Evolutionary conservation across 768 basidiomycete genomes (phyloP).

Genomic region (Dioszegia hungarica): DNA sequence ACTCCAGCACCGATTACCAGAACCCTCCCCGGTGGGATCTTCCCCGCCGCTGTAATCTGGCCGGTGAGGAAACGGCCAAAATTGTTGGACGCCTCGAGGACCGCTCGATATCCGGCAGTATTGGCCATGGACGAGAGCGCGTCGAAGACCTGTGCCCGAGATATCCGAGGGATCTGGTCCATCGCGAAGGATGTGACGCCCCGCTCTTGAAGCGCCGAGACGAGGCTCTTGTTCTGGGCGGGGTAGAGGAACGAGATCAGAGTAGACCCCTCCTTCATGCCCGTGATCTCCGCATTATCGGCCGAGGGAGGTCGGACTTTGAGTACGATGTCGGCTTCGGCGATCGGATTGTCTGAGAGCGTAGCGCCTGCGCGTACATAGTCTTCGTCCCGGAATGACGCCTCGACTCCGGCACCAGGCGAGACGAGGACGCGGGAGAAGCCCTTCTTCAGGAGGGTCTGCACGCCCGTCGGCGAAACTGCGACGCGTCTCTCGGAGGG

Average conservation of each 20-base stretch:
- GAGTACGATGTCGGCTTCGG: conserved; percentile 62
- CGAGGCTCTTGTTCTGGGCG: conserved; percentile 68
- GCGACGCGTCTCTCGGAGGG: conserved; percentile 75
- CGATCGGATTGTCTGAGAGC: conserved; percentile 50
- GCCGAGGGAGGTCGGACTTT: conserved; percentile 75
- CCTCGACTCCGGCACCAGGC: conserved; percentile 62
- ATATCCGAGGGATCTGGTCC: conserved; percentile 89
- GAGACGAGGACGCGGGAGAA: conserved; percentile 70
- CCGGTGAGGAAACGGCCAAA: conserved; percentile 86
- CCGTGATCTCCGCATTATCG: conserved; percentile 58
- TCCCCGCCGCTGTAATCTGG: conserved; percentile 70
- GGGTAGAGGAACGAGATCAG: conserved; percentile 81
- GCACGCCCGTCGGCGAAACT: conserved; percentile 72
- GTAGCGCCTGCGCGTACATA: conserved; percentile 74
- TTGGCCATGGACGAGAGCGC: conserved; percentile 91
- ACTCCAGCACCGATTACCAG: conserved; percentile 84
- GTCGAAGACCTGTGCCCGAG: conserved; percentile 83
- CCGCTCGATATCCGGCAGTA: conserved; percentile 88
- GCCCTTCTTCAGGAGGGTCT: conserved; percentile 74
- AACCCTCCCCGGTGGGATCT: conserved; percentile 84
- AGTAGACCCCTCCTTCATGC: conserved; percentile 68
- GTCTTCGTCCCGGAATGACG: conserved; percentile 76
- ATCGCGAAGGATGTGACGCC: conserved; percentile 69
- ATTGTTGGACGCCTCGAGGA: conserved; percentile 81
- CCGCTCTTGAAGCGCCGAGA: conserved; percentile 64